Conservation (phyloP, 495 filamentous ascomycete genomes). For the Aspergillus cristatus region DNA sequence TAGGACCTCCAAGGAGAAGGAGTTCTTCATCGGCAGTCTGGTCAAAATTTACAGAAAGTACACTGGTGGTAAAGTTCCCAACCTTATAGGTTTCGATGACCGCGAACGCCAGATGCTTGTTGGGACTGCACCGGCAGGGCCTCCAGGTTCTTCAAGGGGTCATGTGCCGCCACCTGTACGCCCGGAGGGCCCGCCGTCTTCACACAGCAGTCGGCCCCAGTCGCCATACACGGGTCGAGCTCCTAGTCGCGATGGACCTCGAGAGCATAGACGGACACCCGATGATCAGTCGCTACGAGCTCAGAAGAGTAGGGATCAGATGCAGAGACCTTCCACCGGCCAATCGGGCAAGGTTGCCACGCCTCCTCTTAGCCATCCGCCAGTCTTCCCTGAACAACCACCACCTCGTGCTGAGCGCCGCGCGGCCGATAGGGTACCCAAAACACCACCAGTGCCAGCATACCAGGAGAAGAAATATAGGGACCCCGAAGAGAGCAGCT, state of each 20-base stretch:
- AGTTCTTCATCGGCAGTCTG: constrained; percentile 91
- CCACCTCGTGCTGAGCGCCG: constrained; percentile 21
- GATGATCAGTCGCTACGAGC: constrained; percentile 32
- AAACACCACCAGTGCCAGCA: constrained; percentile 8
- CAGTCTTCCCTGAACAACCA: constrained; percentile 13
- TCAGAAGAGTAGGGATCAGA: constrained; percentile 39
- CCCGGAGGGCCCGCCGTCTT: constrained; percentile 9
- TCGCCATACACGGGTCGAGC: constrained; percentile 22
- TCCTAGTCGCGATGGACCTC: constrained; percentile 30
- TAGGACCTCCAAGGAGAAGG: constrained; percentile 84
- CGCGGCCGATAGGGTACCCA: constrained; percentile 14
- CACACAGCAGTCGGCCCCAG: constrained; percentile 15
- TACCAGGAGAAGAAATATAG: constrained; percentile 19
- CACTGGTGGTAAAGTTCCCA: constrained; percentile 75
- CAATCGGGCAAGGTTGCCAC: constrained; percentile 19
- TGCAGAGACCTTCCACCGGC: constrained; percentile 32
- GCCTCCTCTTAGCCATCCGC: constrained; percentile 16
- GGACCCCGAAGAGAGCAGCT: constrained; percentile 9
- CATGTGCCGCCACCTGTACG: constrained; percentile 28
- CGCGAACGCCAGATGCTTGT: constrained; percentile 65
- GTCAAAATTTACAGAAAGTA: constrained; percentile 96
- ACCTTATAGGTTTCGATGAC: constrained; percentile 71
- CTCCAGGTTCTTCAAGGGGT: constrained; percentile 26
- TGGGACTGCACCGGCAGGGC: constrained; percentile 29
- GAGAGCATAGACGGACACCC: constrained; percentile 23